A percentile compares a stretch with the other conserved stretches of the same genome.
These are phyloP conservation scores for Fusarium mangiferae DNA, from an alignment of 2,329 filamentous ascomycete species.

Conservation along the genomic window DNA sequence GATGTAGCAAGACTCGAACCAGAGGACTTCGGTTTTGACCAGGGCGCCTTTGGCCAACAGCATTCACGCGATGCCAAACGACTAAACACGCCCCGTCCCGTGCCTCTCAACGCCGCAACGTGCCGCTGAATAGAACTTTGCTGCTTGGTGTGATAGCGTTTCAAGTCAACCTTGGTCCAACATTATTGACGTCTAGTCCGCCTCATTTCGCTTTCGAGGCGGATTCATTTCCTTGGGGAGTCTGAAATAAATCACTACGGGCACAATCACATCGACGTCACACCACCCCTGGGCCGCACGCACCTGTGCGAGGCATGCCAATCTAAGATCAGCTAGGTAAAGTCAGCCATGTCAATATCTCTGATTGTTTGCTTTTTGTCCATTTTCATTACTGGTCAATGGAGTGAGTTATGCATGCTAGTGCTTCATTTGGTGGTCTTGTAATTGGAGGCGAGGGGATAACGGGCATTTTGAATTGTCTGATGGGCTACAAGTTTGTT, in stretches of 20 bases:
- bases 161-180: constrained; percentile 31
- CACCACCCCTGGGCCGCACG: constrained; percentile 29
- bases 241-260: constrained; percentile 24
- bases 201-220: constrained; percentile 42
- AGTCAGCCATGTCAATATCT: constrained; percentile 14
- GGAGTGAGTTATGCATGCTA: background rate
- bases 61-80: constrained; percentile 30
- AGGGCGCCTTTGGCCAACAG: constrained; percentile 15
- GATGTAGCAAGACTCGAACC: constrained; percentile 5
- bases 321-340: constrained; percentile 10
- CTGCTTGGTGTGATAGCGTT: constrained; percentile 37
- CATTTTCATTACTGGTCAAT: background rate
- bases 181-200: constrained; percentile 19
- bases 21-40: constrained; percentile 11
- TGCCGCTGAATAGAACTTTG: constrained; percentile 23
- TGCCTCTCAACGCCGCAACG: constrained; percentile 17
- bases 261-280: constrained; percentile 33
- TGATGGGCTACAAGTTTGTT: constrained; percentile 1
- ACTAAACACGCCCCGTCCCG: constrained; percentile 40
- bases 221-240: constrained; percentile 41
- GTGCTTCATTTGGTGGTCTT: background rate
- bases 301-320: constrained; percentile 21
- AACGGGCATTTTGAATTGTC: background rate
- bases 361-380: constrained; percentile 16
- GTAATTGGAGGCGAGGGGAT: background rate